Conservation (phyloP, 345 rosid species). For the Pistacia integerrima region DNA sequence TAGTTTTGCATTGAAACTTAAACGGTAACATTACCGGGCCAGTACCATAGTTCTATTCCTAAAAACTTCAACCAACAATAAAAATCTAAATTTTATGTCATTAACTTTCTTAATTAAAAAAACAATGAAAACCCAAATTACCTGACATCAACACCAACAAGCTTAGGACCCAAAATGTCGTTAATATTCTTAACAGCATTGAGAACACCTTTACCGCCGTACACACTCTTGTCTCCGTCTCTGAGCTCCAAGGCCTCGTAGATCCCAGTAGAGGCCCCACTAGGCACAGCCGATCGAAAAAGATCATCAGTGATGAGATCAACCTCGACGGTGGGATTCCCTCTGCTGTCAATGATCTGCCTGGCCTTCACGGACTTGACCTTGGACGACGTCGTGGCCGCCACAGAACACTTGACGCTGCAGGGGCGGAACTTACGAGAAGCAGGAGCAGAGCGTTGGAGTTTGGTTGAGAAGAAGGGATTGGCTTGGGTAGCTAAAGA, state of each 20-base stretch:
- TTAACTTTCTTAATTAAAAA: too few species aligned
- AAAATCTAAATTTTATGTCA: background rate
- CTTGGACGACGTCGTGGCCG: constrained; percentile 33
- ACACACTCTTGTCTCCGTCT: constrained; percentile 80
- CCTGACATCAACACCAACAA: constrained; percentile 92
- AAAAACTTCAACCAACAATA: too few species aligned
- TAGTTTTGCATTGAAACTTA: too few species aligned
- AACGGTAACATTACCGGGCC: too few species aligned
- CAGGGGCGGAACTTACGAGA: constrained; percentile 37
- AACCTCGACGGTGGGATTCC: constrained; percentile 97
- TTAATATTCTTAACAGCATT: constrained; percentile 76
- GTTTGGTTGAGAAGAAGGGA: constrained; percentile 31
- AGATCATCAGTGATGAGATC: constrained; percentile 80
- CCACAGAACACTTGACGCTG: constrained; percentile 55
- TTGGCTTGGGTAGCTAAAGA: constrained; percentile 47
- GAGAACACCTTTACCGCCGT: constrained; percentile 94
- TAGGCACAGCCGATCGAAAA: constrained; percentile 92
- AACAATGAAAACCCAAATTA: constrained; percentile 8
- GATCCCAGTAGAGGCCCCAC: constrained; percentile 99
- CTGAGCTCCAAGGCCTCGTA: constrained; percentile 95
- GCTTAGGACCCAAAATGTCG: constrained; percentile 80
- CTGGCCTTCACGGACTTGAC: constrained; percentile 85
- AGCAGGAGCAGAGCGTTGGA: constrained; percentile 24
- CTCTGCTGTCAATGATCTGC: constrained; percentile 98
- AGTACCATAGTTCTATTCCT: too few species aligned